These are phyloP conservation scores for Solanum neorickii DNA, from an alignment of 257 asterid species.

Conservation along the genomic window DNA sequence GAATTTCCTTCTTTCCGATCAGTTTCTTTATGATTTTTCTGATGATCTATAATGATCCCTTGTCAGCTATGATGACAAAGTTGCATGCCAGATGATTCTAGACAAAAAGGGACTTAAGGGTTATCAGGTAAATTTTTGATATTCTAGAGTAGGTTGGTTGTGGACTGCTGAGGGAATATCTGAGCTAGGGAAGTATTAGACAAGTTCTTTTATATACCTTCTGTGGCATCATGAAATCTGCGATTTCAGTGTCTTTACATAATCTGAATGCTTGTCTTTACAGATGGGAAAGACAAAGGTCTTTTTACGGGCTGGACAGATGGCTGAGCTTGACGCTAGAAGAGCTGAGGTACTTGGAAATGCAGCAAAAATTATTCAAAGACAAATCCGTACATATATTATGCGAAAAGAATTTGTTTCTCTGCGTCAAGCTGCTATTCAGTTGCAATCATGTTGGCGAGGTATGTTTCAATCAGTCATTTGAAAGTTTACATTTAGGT, in stretches of 20 bases:
- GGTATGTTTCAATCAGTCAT: slow-evolving; percentile 35
- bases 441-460: slow-evolving; percentile 97
- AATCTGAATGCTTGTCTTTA: slow-evolving; percentile 10
- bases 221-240: not conserved
- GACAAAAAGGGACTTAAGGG: slow-evolving; percentile 86
- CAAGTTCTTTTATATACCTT: not conserved
- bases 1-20: not conserved
- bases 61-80: slow-evolving; percentile 78
- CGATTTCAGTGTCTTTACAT: not conserved
- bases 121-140: slow-evolving; percentile 57
- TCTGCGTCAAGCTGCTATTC: slow-evolving; percentile 71
- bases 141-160: not conserved
- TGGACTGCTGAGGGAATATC: not conserved
- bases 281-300: slow-evolving; percentile 97
- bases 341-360: slow-evolving; percentile 97
- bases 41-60: not conserved
- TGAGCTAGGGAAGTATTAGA: not conserved
- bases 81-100: slow-evolving; percentile 76
- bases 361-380: slow-evolving; percentile 91
- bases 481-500: slow-evolving; percentile 2
- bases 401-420: slow-evolving; percentile 76
- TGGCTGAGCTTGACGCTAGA: slow-evolving; percentile 97
- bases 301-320: slow-evolving; percentile 98
- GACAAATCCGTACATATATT: slow-evolving; percentile 87
- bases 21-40: not conserved